Base-by-base conservation (phyloP, 345 rosid species). In the Citropsis articulata region DNA sequence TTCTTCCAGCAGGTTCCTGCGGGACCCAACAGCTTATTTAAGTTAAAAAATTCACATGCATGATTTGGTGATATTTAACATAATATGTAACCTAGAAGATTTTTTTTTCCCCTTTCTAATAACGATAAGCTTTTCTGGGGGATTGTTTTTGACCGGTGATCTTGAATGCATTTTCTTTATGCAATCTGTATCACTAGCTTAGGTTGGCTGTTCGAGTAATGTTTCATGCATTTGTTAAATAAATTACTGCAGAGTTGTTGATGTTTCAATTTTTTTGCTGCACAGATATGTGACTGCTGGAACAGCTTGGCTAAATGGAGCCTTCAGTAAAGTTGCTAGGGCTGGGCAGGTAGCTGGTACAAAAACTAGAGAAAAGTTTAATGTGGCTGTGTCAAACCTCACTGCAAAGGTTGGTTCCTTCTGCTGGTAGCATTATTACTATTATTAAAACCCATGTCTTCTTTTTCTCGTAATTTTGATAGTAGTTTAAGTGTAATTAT, bases 271-370 rank as follows among this genome's bases (percentile, higher is more conserved):
- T 68, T 80, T 70, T 76, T 66, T 61, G 62, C 25, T 75, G 75
- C 70, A 68, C 84, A 93, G 98, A 80, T 92, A 95, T 28, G 93
- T 93, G 61, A 89, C 92, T 28, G 90, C 91, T 2, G 98, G 99
- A 81, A 72, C 97, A 78, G 89, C 98, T 65, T 95, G 99, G 99
- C 79, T 96, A 63, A 96, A 90, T 82, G 98, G 97, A 33, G 95
- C 99, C 28, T 91, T 96, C 77, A 84, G 86, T 83, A 96, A 88
- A 83, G 92, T 94, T n/a, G 94, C 97, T 38, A 94, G 87, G 88
- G 97, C 90, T 27, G 93, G 99, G 75, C 97, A 94, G 88, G 88
- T 82, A 68, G 99, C 97, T 8, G 87, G 98, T 65, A 81, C 94
- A 25, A 96, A 94, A 90, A 92, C 99, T 31, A 86, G 84, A 85